These are phyloP conservation scores for Yamadazyma nakazawae DNA, from an alignment of 805 yeast genomes.

Conservation along the genomic window DNA sequence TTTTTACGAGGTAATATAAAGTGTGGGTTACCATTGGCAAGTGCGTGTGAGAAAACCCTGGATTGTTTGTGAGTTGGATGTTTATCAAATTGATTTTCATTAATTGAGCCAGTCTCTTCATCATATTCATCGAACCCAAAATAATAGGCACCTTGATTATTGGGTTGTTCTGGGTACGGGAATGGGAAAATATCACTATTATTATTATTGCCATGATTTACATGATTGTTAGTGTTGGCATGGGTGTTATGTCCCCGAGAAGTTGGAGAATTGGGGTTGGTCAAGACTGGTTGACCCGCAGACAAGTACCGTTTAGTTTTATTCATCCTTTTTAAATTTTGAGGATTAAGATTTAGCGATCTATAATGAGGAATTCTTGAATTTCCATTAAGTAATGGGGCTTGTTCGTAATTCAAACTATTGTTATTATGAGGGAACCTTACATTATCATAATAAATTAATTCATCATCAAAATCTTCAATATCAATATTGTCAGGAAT, in stretches of 20 bases:
- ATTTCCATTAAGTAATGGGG: constrained; percentile 28
- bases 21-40: constrained; percentile 21
- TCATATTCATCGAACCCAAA: constrained; percentile 40
- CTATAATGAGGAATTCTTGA: constrained; percentile 37
- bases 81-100: constrained; percentile 13
- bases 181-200: constrained; percentile 31
- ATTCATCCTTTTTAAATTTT: constrained; percentile 18
- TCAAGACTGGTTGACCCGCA: constrained; percentile 20
- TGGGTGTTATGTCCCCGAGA: neutral
- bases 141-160: constrained; percentile 23
- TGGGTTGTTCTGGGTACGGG: constrained; percentile 29
- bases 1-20: constrained; percentile 30
- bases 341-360: constrained; percentile 35
- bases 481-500: constrained; percentile 59
- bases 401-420: constrained; percentile 24
- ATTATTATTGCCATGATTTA: neutral
- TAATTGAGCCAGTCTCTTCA: constrained; percentile 23
- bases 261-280: constrained; percentile 10
- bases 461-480: constrained; percentile 54
- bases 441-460: constrained; percentile 43
- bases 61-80: constrained; percentile 15
- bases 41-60: constrained; percentile 14
- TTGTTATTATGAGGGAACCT: constrained; percentile 32
- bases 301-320: constrained; percentile 37
- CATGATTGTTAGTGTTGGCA: neutral